phyloP scores from a whole-genome alignment of 345 rosid species.

The Eucalyptus rudis region DNA sequence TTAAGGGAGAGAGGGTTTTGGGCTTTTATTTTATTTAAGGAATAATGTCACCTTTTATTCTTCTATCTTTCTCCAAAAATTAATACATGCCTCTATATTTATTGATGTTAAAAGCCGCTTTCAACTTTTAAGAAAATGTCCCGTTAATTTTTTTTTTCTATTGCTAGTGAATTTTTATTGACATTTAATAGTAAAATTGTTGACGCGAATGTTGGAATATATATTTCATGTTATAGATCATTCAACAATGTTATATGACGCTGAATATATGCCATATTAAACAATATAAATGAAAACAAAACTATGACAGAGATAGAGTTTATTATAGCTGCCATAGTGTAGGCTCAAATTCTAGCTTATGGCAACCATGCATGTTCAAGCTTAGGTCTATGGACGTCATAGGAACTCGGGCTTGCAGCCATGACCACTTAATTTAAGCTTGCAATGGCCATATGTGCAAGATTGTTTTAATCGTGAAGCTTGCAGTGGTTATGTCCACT shows the following conservation, averaged over 20 bases:
- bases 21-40: background rate
- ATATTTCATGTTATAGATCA: background rate
- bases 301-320: background rate
- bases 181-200: too few relatives aligned
- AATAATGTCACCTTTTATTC: background rate
- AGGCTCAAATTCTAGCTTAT: background rate
- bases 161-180: background rate
- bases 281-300: background rate
- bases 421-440: background rate
- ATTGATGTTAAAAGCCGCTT: background rate
- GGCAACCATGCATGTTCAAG: background rate
- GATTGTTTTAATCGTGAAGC: background rate
- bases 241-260: background rate
- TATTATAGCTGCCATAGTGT: background rate
- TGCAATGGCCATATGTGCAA: background rate
- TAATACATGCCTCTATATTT: background rate
- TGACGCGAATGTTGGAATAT: fast-evolving
- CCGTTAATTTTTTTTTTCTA: background rate
- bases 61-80: background rate
- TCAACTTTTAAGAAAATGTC: background rate
- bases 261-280: background rate
- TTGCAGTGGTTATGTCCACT: background rate
- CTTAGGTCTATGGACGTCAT: background rate
- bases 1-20: background rate
- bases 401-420: background rate